Base-by-base conservation (phyloP, 2,329 filamentous ascomycete genomes). In the Madurella mycetomatis region DNA sequence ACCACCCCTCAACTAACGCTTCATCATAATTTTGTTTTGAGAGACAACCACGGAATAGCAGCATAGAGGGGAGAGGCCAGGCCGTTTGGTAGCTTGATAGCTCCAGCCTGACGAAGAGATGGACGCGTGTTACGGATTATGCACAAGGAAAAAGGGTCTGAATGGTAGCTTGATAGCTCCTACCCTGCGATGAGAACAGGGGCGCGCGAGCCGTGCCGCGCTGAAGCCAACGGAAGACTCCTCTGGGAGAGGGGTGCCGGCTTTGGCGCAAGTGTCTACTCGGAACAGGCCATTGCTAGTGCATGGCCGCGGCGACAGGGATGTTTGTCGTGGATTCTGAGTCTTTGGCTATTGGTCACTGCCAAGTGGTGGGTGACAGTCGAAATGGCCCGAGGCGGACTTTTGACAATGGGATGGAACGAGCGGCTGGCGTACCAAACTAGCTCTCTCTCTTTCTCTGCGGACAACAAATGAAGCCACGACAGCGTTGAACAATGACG, bases 71-170 rank as follows among this genome's bases (percentile, higher is more conserved):
- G 44, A 47, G 52, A 54, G 30, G 45, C 47, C 58, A 76, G 77
- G 79, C 69, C 76, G 72, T 75, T 75, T 82, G 80, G 78, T 82
- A 78, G 80, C 80, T 83, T 83, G 73, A 83, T 82, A 82, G 80
- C 79, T 81, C 80, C 80, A 82, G 78, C 77, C 79, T 78, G 68
- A 63, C 47, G 60, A 65, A 56, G 54, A 58, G 56, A 64, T 41
- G 19, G 61, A 58, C 62, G 66, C 56, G 62, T 62, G 56, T 64
- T 60, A 62, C 62, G 60, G 63, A 60, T 60, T 63, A 58, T 60
- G 62, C 64, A 65, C 63, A 59, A 61, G 59, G 48, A 54, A 58
- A 55, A 59, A 66, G 71, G 73, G 72, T 75, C 72, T 68, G 67
- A 75, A 75, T 73, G 74, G 73, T 76, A 68, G 72, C 73, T 75